Percentiles rank a stretch among this genome's conserved stretches.
Evolutionary conservation across 306 rosid species (phyloP).

Genomic region (Cicer cuneatum): DNA sequence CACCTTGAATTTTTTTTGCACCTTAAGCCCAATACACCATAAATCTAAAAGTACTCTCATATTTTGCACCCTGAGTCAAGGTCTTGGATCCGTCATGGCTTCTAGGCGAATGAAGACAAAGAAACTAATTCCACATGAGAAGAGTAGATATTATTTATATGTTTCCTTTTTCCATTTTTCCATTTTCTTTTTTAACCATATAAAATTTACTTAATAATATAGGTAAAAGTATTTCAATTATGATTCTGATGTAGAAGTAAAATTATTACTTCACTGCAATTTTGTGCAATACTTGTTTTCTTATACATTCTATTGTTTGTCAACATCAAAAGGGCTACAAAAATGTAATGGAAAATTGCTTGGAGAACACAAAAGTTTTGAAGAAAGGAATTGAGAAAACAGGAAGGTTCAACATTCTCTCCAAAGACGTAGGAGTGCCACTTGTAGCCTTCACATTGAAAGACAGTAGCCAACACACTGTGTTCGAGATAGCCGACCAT

Average conservation of each 20-base stretch:
- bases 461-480: slow-evolving; percentile 76
- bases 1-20: no score
- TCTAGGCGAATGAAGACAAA: no score
- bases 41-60: no score
- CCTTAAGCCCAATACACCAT: no score
- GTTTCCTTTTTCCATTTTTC: background rate
- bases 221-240: background rate
- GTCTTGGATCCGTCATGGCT: no score
- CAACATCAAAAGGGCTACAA: slow-evolving; percentile 68
- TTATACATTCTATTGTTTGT: slow-evolving; percentile 13
- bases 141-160: no score
- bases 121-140: no score
- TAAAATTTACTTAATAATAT: background rate
- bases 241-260: no score
- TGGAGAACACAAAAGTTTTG: slow-evolving; percentile 58
- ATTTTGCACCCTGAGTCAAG: no score
- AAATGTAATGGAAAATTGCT: slow-evolving; percentile 78
- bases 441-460: slow-evolving; percentile 78
- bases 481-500: slow-evolving; percentile 74
- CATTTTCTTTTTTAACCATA: background rate
- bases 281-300: slow-evolving; percentile 9
- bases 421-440: slow-evolving; percentile 86
- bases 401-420: slow-evolving; percentile 69
- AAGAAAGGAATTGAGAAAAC: slow-evolving; percentile 66
- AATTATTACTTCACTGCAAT: background rate